Conservation (phyloP, 1,139 yeast genomes). For the Pneumocystis oryctolagi region DNA sequence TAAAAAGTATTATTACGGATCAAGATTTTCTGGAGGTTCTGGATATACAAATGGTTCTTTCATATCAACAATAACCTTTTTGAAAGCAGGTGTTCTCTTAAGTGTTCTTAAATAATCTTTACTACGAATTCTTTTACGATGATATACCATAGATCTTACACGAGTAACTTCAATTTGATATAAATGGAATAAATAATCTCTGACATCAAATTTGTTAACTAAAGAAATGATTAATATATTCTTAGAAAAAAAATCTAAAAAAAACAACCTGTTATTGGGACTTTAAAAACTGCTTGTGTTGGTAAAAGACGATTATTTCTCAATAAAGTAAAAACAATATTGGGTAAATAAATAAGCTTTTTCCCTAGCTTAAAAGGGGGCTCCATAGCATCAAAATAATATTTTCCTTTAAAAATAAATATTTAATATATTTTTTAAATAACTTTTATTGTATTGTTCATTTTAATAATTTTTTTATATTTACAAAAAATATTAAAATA, state of each 20-base stretch:
- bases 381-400: neutral
- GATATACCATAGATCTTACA: constrained; percentile 14
- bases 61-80: constrained; percentile 20
- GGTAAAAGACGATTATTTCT: constrained; percentile 9
- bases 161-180: constrained; percentile 17
- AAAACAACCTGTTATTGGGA: neutral
- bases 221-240: neutral
- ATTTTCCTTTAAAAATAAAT: neutral
- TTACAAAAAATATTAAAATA: too few species aligned
- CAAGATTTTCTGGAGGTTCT: constrained; percentile 12
- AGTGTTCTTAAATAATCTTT: neutral
- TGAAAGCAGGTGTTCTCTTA: neutral
- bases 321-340: constrained; percentile 14
- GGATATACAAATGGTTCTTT: constrained; percentile 19
- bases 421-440: neutral
- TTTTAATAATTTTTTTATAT: too few species aligned
- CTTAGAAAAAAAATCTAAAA: neutral
- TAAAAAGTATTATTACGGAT: neutral
- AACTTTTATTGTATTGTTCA: neutral
- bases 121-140: constrained; percentile 1
- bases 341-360: constrained; percentile 17
- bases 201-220: constrained; percentile 19
- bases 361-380: constrained; percentile 16
- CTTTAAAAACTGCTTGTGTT: constrained; percentile 1
- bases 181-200: constrained; percentile 18